These are phyloP conservation scores for Flaveria floridana DNA, from an alignment of 140 eudicot genomes.

Conservation along the genomic window DNA sequence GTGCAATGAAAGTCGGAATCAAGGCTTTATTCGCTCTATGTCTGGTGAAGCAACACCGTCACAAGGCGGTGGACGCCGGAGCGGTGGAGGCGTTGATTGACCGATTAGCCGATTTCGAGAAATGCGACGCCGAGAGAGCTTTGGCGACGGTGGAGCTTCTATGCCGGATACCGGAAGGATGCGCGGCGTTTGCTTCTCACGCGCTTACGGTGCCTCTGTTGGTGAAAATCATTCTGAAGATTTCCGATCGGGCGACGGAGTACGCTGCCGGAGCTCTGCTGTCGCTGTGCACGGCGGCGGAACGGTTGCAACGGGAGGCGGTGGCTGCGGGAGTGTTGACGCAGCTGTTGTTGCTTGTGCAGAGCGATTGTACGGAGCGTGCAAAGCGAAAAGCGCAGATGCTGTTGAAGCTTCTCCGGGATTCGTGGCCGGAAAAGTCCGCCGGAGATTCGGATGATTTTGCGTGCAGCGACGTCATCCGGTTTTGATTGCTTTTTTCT, in stretches of 20 bases:
- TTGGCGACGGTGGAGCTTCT: constrained; percentile 83
- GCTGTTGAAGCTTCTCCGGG: constrained; percentile 76
- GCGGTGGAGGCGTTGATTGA: constrained; percentile 68
- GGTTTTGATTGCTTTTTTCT: constrained; percentile 37
- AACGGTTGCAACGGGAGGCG: constrained; percentile 63
- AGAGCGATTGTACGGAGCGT: constrained; percentile 87
- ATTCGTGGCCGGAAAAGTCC: constrained; percentile 81
- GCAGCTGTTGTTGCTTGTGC: constrained; percentile 75
- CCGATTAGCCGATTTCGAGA: constrained; percentile 65
- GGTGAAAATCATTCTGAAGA: constrained; percentile 63
- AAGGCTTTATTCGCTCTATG: constrained; percentile 79
- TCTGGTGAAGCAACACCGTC: constrained; percentile 77
- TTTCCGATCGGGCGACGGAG: constrained; percentile 86
- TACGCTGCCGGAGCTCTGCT: constrained; percentile 86
- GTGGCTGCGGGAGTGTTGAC: constrained; percentile 85
- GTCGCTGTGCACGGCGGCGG: constrained; percentile 68
- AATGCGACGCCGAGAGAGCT: constrained; percentile 86
- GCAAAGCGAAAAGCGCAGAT: constrained; percentile 88
- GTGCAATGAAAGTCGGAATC: constrained; percentile 70
- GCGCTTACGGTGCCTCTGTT: constrained; percentile 75
- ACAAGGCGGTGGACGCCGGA: constrained; percentile 75
- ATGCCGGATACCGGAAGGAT: constrained; percentile 74
- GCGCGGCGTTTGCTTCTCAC: constrained; percentile 70
- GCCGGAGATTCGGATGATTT: constrained; percentile 58
- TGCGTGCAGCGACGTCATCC: constrained; percentile 76